Evolutionary conservation across 23 red algal species (phyloP).

Genomic region (Pyropia haitanensis): DNA sequence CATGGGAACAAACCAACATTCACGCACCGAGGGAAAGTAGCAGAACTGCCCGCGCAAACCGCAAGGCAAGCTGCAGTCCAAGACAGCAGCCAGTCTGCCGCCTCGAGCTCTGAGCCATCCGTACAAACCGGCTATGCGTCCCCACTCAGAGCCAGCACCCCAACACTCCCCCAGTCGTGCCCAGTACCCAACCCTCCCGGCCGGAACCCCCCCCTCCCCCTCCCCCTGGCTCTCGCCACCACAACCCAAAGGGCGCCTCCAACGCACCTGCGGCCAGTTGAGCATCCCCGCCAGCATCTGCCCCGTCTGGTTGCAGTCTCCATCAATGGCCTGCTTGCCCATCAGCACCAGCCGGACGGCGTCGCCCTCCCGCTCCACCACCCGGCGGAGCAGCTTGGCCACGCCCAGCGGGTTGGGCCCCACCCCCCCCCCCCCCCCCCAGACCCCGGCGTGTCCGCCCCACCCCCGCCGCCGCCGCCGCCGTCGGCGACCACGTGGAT

Average conservation of each 20-base stretch:
- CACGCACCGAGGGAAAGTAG: too few relatives aligned
- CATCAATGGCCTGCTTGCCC: slow-evolving; percentile 98
- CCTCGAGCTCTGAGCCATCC: too few relatives aligned
- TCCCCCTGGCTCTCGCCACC: not conserved
- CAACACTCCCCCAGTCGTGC: too few relatives aligned
- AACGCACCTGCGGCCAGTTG: slow-evolving; percentile 87
- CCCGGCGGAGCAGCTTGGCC: slow-evolving; percentile 22
- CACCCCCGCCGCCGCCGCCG: not conserved
- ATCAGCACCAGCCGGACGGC: slow-evolving; percentile 44
- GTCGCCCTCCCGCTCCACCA: slow-evolving; percentile 39
- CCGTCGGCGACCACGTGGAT: slow-evolving; percentile 51
- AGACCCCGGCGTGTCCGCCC: too few relatives aligned
- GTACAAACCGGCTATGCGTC: too few relatives aligned
- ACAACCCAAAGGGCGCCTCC: not conserved
- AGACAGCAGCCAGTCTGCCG: too few relatives aligned
- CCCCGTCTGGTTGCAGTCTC: slow-evolving; percentile 92
- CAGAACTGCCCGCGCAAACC: too few relatives aligned
- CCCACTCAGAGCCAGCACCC: too few relatives aligned
- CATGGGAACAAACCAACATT: not conserved
- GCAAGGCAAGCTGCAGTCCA: too few relatives aligned
- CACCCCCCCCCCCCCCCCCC: slow-evolving; percentile 1
- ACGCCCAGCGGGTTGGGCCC: slow-evolving; percentile 53
- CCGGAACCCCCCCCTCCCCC: too few relatives aligned
- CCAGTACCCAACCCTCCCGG: too few relatives aligned
- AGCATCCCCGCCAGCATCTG: slow-evolving; percentile 87